phyloP scores from a whole-genome alignment of 2,329 filamentous ascomycete genomes.

The Fusarium sp. region DNA sequence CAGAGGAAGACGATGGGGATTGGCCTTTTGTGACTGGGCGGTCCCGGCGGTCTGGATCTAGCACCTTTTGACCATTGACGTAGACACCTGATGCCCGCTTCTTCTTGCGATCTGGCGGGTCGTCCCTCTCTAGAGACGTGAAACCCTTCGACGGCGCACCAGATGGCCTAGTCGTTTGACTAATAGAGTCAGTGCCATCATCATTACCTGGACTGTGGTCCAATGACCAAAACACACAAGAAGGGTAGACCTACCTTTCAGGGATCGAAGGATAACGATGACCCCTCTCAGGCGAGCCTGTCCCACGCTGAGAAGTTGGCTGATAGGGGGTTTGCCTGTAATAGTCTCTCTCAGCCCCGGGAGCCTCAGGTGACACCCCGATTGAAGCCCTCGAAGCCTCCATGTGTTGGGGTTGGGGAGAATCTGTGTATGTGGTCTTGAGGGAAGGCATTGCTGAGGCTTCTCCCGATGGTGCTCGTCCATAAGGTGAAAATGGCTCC shows the following conservation, averaged over 20 bases:
- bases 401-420: constrained; percentile 61
- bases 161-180: not conserved
- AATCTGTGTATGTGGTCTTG: constrained; percentile 63
- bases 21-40: constrained; percentile 12
- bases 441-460: constrained; percentile 64
- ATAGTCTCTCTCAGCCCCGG: constrained; percentile 58
- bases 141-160: not conserved
- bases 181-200: not conserved
- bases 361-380: constrained; percentile 49
- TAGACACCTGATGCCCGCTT: constrained; percentile 50
- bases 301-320: constrained; percentile 48
- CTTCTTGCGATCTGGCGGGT: constrained; percentile 31
- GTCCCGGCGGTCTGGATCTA: constrained; percentile 48
- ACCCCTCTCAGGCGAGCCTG: constrained; percentile 58
- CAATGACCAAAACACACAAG: constrained; percentile 2
- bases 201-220: not conserved
- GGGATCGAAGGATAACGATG: constrained; percentile 58
- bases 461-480: constrained; percentile 47
- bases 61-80: constrained; percentile 50
- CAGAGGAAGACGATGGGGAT: not conserved
- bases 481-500: constrained; percentile 60
- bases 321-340: constrained; percentile 55
- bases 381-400: constrained; percentile 57
- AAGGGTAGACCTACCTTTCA: constrained; percentile 58
- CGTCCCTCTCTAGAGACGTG: not conserved